Evolutionary conservation across 139 green algal genomes (phyloP), one percentile per base, ranked within the genome.

Genomic region (Chlamydomonas incerta): DNA sequence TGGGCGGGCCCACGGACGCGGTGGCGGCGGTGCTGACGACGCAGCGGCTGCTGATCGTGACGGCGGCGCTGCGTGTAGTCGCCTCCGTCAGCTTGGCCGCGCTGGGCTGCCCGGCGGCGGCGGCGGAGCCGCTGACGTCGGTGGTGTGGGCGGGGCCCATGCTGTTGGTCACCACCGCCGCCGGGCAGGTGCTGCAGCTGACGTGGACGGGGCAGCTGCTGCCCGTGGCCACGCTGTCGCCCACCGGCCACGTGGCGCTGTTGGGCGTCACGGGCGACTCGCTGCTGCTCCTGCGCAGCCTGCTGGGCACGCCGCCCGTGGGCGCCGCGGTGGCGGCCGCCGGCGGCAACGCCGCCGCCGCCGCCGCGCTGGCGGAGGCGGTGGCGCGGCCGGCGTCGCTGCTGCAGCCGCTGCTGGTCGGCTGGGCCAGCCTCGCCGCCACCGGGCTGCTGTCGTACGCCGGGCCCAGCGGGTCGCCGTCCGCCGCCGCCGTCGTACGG

Each of bases 71-170:
- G 57, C 70, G 81, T 1, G 34, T 81, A 24, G 71, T 62, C 55
- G 55, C 55, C 55, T 62, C 55, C 55, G 55, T 62, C 20, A 55
- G 18, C 31, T 66, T 85, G 10, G 65, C 47, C 37, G 33, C 47
- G 31, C 47, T 55, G 29, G 79, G 66, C n/a, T 75, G 37, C 14
- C 47, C 79, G 50, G 66, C 79, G 50, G 66, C 66, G n/a, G 18
- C 57, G 79, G 41, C 23, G 37, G 68, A 72, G 34, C 72, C 88
- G n/a, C 88, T 90, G 50, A 92, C 91, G 2, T 89, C 76, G 10
- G 79, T 92, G 24, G 34, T 91, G 71, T 94, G 91, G 91, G 88
- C 82, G 35, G 91, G 91, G 47, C 89, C 89, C 4, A 84, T 83
- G 41, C 86, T 92, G 88, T 74, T 93, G 35, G 87, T 80, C 15